A percentile compares a stretch with the other conserved stretches of the same genome.
These are phyloP conservation scores for Stachybotrys chlorohalonatus DNA, from an alignment of 2,329 filamentous ascomycete species.

Conservation along the genomic window DNA sequence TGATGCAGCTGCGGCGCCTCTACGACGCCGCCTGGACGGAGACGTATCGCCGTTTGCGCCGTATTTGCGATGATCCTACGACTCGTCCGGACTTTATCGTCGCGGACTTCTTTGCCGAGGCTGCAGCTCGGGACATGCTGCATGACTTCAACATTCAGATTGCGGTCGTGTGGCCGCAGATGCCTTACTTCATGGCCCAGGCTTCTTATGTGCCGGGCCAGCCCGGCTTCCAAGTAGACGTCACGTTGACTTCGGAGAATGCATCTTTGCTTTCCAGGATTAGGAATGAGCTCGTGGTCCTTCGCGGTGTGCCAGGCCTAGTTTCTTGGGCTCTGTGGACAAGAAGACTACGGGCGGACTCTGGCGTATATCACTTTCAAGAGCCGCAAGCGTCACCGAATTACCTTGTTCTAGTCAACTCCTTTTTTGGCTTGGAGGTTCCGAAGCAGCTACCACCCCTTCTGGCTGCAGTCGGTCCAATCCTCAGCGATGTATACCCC, in stretches of 20 bases:
- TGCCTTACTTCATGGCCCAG: conserved; percentile 27
- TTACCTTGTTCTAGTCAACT: conserved; percentile 32
- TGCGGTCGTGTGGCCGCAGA: conserved; percentile 29
- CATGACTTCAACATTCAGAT: conserved; percentile 26
- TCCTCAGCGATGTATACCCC: conserved; percentile 24
- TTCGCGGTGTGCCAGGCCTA: conserved; percentile 19
- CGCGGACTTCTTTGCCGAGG: conserved; percentile 33
- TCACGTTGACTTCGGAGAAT: conserved; percentile 24
- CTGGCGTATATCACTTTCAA: conserved; percentile 21
- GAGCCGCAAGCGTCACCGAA: conserved; percentile 24
- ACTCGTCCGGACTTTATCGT: conserved; percentile 28
- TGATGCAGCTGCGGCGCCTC: conserved; percentile 25
- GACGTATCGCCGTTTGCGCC: conserved; percentile 10
- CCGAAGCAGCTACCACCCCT: conserved; percentile 31
- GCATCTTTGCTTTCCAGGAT: conserved; percentile 27
- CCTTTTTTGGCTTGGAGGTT: conserved; percentile 32
- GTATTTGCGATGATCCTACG: conserved; percentile 8
- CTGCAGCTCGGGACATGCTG: conserved; percentile 29
- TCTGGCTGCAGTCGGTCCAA: conserved; percentile 27
- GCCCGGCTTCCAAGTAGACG: conserved; percentile 30
- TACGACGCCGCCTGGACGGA: conserved; percentile 28
- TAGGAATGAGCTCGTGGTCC: conserved; percentile 21
- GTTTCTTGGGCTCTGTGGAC: conserved; percentile 19
- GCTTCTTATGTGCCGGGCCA: conserved; percentile 30
- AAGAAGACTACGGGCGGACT: conserved; percentile 20